These are phyloP conservation scores for Ogataea pignaliae DNA, from an alignment of 805 yeast species.

Conservation along the genomic window DNA sequence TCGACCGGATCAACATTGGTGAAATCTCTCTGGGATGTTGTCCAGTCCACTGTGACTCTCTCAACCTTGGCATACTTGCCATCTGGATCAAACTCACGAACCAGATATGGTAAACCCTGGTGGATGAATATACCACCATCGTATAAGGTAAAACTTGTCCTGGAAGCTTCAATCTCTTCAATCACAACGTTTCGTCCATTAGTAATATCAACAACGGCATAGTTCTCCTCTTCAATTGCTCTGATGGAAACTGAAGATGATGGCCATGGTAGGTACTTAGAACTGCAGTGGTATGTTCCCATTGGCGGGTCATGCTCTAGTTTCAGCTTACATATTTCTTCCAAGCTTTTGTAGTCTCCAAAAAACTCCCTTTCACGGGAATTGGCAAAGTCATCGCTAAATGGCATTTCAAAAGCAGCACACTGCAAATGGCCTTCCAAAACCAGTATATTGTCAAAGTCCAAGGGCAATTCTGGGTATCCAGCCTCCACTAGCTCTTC, in stretches of 20 bases:
- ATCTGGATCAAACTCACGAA: constrained; percentile 76
- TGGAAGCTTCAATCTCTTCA: constrained; percentile 83
- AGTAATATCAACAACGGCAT: constrained; percentile 88
- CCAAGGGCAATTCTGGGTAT: constrained; percentile 56
- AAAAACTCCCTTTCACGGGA: constrained; percentile 55
- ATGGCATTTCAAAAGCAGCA: constrained; percentile 84
- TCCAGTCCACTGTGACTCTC: constrained; percentile 91
- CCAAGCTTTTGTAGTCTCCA: constrained; percentile 30
- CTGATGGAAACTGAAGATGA: constrained; percentile 69
- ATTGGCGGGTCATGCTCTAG: constrained; percentile 37
- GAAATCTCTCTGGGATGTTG: constrained; percentile 84
- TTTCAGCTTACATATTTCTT: constrained; percentile 28
- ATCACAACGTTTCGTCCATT: constrained; percentile 70
- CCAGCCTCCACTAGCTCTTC: constrained; percentile 49
- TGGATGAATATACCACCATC: constrained; percentile 91
- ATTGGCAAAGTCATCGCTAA: constrained; percentile 36
- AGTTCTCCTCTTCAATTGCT: constrained; percentile 75
- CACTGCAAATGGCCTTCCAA: constrained; percentile 87
- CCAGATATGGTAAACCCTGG: constrained; percentile 88
- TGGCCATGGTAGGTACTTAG: constrained; percentile 77
- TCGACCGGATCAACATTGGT: constrained; percentile 88
- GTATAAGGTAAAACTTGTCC: constrained; percentile 87
- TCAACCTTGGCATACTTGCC: constrained; percentile 80
- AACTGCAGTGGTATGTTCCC: constrained; percentile 50
- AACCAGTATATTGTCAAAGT: constrained; percentile 56